These are phyloP conservation scores for Fusarium gaditjirri DNA, from an alignment of 2,329 filamentous ascomycete species.

Conservation along the genomic window DNA sequence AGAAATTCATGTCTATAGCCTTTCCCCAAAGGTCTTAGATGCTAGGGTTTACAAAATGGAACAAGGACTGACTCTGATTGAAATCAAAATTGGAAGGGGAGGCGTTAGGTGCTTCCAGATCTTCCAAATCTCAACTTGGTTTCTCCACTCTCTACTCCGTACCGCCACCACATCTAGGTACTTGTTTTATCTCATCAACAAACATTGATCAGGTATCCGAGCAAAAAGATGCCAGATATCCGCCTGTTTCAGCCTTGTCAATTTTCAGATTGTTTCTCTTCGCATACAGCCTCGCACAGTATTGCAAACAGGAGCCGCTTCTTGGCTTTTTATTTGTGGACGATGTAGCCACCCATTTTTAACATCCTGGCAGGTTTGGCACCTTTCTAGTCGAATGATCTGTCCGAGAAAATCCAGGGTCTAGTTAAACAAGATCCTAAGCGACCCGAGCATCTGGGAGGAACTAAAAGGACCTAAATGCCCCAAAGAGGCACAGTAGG, in stretches of 20 bases:
- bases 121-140: not conserved
- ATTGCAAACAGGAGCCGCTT: constrained; percentile 19
- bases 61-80: not conserved
- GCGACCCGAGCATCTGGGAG: constrained; percentile 54
- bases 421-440: constrained; percentile 51
- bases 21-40: not conserved
- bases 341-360: constrained; percentile 27
- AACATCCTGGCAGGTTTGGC: constrained; percentile 39
- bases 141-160: not conserved
- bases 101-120: not conserved
- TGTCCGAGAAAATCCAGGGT: constrained; percentile 45
- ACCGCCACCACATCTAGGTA: not conserved
- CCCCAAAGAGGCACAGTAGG: constrained; percentile 48
- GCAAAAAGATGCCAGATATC: not conserved
- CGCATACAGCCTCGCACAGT: constrained; percentile 3
- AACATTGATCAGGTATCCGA: not conserved
- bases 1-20: not conserved
- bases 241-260: constrained; percentile 6
- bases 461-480: constrained; percentile 52
- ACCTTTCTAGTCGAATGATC: constrained; percentile 42
- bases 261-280: not conserved
- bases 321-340: constrained; percentile 25
- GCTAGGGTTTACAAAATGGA: not conserved
- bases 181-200: not conserved
- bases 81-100: not conserved